Conservation (phyloP, 2,329 filamentous ascomycete genomes). For the Ambrosiella beaveri region DNA sequence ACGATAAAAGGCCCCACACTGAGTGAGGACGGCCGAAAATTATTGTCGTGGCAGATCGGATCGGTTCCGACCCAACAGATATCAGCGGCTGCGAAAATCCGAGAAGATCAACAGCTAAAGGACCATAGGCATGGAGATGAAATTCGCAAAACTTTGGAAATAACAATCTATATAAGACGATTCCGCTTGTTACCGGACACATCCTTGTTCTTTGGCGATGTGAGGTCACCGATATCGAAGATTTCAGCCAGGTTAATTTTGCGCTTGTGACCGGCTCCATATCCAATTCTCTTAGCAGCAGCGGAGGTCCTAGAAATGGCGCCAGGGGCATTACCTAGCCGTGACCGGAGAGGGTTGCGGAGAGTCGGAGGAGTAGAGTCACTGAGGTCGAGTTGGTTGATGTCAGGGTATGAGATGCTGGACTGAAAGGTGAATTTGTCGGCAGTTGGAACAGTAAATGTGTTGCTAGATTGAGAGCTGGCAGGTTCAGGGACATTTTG, state of each 20-base stretch:
- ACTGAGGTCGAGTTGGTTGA: constrained; percentile 43
- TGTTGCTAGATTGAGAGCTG: background rate
- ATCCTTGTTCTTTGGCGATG: constrained; percentile 50
- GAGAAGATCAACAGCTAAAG: too few species aligned
- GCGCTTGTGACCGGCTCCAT: constrained; percentile 53
- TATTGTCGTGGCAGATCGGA: too few species aligned
- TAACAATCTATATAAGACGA: constrained; percentile 25
- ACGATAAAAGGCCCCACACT: too few species aligned
- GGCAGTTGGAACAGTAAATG: constrained; percentile 32
- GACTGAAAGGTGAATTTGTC: constrained; percentile 56
- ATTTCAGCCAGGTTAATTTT: constrained; percentile 58
- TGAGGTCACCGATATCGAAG: constrained; percentile 51
- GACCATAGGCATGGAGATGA: background rate
- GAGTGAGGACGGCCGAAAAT: too few species aligned
- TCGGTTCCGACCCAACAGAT: too few species aligned
- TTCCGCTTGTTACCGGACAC: constrained; percentile 35
- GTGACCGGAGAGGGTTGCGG: constrained; percentile 5
- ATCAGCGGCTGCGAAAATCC: too few species aligned
- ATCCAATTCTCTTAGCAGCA: constrained; percentile 31
- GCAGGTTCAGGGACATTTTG: background rate
- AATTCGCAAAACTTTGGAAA: background rate
- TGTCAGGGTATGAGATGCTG: constrained; percentile 36
- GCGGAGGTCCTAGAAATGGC: constrained; percentile 13
- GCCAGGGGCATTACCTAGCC: background rate
- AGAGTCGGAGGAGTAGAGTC: constrained; percentile 25